phyloP scores from a whole-genome alignment of 2,329 filamentous ascomycete genomes.

The Seiridium cupressi region DNA sequence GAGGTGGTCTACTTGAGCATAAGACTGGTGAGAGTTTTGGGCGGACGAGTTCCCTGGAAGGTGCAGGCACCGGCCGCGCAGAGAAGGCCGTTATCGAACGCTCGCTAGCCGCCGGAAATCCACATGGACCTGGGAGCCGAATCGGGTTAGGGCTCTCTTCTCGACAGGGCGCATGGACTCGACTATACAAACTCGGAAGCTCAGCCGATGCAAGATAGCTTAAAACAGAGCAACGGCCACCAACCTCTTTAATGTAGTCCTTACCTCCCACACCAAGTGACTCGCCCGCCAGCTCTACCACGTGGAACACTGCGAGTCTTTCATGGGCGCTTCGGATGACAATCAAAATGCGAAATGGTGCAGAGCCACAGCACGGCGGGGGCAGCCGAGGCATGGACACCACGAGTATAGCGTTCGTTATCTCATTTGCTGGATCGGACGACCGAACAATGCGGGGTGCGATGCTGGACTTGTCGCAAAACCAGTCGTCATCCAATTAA shows the following conservation, averaged over 20 bases:
- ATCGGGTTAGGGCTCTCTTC: not conserved
- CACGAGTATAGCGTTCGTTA: no score
- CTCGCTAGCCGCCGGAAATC: not conserved
- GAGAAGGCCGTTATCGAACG: not conserved
- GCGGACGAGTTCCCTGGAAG: not conserved
- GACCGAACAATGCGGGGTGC: no score
- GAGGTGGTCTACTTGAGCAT: not conserved
- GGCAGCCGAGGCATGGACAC: no score
- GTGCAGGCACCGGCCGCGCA: not conserved
- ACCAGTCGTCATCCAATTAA: no score
- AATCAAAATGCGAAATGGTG: no score
- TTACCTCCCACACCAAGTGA: not conserved
- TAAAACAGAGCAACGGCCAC: no score
- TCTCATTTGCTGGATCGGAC: no score
- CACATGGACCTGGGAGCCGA: not conserved
- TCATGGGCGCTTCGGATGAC: no score
- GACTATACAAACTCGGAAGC: slow-evolving; percentile 3
- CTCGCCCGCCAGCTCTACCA: not conserved
- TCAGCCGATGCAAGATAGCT: slow-evolving; percentile 2
- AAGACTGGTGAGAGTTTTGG: not conserved
- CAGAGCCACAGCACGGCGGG: no score
- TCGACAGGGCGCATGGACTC: not conserved
- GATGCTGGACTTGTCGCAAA: no score
- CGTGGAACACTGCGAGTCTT: no score
- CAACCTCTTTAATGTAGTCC: not conserved